Base-by-base conservation (phyloP, 495 filamentous ascomycete genomes). In the Choiromyces venosus region DNA sequence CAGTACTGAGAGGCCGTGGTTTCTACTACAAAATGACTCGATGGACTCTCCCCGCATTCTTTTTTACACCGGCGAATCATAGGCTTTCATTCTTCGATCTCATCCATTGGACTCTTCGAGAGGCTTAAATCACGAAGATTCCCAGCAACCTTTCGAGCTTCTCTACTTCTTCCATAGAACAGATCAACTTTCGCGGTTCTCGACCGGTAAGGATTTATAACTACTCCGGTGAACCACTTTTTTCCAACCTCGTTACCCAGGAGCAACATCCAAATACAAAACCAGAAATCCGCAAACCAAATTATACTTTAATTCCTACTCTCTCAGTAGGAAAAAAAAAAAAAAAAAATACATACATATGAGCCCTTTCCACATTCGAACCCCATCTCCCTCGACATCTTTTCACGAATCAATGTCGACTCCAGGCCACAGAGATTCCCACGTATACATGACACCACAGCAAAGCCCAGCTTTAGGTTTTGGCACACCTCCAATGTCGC, bases 401-500 rank as follows among this genome's bases (percentile, higher is more conserved):
- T 61, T 61, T 61, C 52, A 61, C 25, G 52, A 61, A 61, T 33
- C 52, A 61, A 61, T 61, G 52, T 61, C 52, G 75, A 74, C 75
- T 70, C 76, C 70, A 61, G 73, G 66, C 16, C 74, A 77, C 66
- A 70, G 71, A 38, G 71, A 74, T 36, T 61, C 71, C 33, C 70
- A 73, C 66, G 69, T 71, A 71, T 80, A 80, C 70, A 40, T 46
- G 40, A 73, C 78, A 37, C 76, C 78, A 12, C 78, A 80, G 68
- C 73, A 80, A 66, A 80, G 66, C 56, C 69, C 78, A 68, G 71
- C 70, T 70, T 68, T 80, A 67, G 78, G 78, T 39, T 80, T 69
- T 37, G 68, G 72, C 40, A 76, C 78, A 65, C 78, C 74, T 52
- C 68, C 78, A 70, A 74, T 77, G 74, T 80, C 77, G 71, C 78